These are phyloP conservation scores for Pyrenophora teres DNA, from an alignment of 2,329 filamentous ascomycete species.

Conservation along the genomic window DNA sequence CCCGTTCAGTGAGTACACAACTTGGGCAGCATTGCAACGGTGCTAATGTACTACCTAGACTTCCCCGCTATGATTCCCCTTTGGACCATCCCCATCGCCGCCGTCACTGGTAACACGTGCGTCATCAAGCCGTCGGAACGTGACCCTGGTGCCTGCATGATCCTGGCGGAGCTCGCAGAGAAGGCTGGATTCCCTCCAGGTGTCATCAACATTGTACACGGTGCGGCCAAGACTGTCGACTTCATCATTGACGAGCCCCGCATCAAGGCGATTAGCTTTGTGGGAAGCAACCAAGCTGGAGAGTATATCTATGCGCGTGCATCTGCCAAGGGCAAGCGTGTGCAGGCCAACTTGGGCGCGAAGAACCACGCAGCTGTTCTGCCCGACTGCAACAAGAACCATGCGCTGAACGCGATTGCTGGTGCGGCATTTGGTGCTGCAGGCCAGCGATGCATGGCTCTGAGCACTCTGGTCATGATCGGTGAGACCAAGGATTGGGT, in stretches of 20 bases:
- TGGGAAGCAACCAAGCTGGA: constrained; percentile 84
- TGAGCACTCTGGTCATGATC: constrained; percentile 81
- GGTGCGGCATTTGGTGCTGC: constrained; percentile 85
- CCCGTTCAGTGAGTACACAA: constrained; percentile 71
- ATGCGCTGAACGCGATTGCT: constrained; percentile 81
- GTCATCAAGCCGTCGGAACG: constrained; percentile 87
- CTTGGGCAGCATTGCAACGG: neutral
- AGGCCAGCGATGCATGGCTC: constrained; percentile 84
- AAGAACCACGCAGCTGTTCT: constrained; percentile 88
- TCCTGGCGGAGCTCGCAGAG: constrained; percentile 76
- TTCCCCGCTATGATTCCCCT: constrained; percentile 92
- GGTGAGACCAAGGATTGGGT: constrained; percentile 86
- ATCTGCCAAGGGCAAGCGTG: constrained; percentile 83
- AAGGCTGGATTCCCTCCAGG: constrained; percentile 82
- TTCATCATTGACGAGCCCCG: constrained; percentile 83
- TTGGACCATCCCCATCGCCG: constrained; percentile 87
- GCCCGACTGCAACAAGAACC: constrained; percentile 88
- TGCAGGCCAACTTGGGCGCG: constrained; percentile 84
- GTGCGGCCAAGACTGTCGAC: constrained; percentile 78
- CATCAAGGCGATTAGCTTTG: constrained; percentile 87
- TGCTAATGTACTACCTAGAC: constrained; percentile 57
- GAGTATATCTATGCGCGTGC: constrained; percentile 83
- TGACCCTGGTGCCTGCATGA: constrained; percentile 83
- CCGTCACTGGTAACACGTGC: constrained; percentile 81
- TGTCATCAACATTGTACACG: constrained; percentile 83